phyloP scores from a whole-genome alignment of 495 filamentous ascomycete species.

The Neurospora sp. region DNA sequence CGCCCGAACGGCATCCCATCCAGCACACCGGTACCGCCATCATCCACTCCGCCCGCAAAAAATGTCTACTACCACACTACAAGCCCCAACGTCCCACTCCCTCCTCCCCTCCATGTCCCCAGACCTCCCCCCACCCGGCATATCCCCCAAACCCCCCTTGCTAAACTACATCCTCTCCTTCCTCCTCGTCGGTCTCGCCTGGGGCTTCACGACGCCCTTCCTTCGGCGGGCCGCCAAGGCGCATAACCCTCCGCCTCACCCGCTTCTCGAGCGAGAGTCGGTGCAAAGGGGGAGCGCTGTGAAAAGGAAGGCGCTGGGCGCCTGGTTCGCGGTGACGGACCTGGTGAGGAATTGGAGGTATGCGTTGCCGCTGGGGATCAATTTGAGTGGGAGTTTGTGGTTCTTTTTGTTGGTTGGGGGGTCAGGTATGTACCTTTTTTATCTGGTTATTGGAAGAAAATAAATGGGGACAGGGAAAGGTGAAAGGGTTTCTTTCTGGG shows the following conservation, averaged over 20 bases:
- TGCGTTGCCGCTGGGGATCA: conserved; percentile 74
- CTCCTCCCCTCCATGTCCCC: neutral
- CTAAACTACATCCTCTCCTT: conserved; percentile 81
- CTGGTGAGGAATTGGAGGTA: conserved; percentile 73
- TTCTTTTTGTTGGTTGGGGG: conserved; percentile 92
- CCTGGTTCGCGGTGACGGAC: conserved; percentile 66
- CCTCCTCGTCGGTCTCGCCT: conserved; percentile 82
- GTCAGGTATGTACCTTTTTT: neutral
- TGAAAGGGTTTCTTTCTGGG: too few species aligned
- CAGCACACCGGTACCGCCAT: neutral
- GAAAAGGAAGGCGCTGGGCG: conserved; percentile 42
- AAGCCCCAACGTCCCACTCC: neutral
- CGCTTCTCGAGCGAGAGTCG: conserved; percentile 29
- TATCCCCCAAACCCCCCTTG: conserved; percentile 38
- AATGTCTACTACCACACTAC: too few species aligned
- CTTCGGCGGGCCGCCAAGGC: conserved; percentile 56
- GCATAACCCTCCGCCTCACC: conserved; percentile 45
- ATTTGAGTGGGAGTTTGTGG: conserved; percentile 92
- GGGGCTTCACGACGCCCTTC: conserved; percentile 67
- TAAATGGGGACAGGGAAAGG: neutral
- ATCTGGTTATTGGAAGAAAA: neutral
- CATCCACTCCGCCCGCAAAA: neutral
- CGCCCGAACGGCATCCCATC: neutral
- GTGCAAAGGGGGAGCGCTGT: conserved; percentile 41
- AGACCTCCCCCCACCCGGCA: conserved; percentile 8